Base-by-base conservation (phyloP, 169 alveolate species). In the Eimeria nieschulzi region DNA sequence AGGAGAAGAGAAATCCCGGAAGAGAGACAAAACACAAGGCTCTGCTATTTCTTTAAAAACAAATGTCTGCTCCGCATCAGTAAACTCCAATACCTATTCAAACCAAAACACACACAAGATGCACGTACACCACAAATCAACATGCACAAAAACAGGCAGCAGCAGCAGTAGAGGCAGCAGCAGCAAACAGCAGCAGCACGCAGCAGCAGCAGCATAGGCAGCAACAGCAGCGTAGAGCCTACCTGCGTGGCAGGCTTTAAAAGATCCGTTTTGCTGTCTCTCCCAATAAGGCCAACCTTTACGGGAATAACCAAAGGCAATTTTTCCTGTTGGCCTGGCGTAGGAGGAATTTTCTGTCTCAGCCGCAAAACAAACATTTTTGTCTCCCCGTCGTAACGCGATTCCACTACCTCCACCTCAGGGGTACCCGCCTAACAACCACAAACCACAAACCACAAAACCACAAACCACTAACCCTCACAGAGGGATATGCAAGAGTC, bases 1-100 rank as follows among this genome's bases (percentile, higher is more conserved):
- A 5, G 99, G 99, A 21, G 99, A 98, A 7, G 98, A 96, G 83
- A 97, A 97, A 53, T 95, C 98, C 63, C 99, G 72, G 21, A 79
- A 54, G 25, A 79, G 68, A 46, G 84, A 86, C 55, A 26, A 72
- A 33, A 23, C 54, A 39, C 92, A 56, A 33, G 80, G 85, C 39
- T 54, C 84, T 39, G 7, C 51, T 21, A 70, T 56, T 17, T 7
- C 55, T 3, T 0, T 17, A 25, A 54, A 21, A 53, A 8, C 53
- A 56, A 68, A 70, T 13, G 63, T 10, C 76, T 86, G 85, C 56
- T 26, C 64, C 51, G 10, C 59, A 12, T 71, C 84, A 39, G 73
- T 53, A 15, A 70, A 23, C 73, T 86, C 84, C 66, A 26, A 54
- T 9, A 86, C 73, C 85, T 71, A 73, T 56, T n/a, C n/a, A n/a